Conservation (phyloP, 2,329 filamentous ascomycete genomes). For the Penicillium brasilianum region DNA sequence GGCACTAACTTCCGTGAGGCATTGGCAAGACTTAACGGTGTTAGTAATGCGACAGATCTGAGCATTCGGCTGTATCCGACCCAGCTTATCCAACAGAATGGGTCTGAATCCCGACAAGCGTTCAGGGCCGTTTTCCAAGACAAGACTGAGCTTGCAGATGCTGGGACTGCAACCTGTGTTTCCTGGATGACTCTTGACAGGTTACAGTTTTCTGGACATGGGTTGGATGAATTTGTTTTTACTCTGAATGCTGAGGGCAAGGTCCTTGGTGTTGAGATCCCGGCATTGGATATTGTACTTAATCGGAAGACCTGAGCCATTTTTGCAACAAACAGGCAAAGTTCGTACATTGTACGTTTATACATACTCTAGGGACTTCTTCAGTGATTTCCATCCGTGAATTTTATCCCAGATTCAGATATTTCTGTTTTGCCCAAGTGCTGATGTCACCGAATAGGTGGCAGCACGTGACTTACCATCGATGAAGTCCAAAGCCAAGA, state of each 20-base stretch:
- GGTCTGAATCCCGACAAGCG: slow-evolving; percentile 16
- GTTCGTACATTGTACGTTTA: neutral
- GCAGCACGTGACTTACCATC: slow-evolving; percentile 3
- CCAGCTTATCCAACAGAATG: slow-evolving; percentile 8
- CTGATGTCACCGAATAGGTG: neutral
- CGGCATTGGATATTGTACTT: slow-evolving; percentile 16
- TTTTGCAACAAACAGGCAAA: neutral
- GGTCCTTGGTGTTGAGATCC: slow-evolving; percentile 30
- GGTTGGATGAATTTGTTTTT: slow-evolving; percentile 36
- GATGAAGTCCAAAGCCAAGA: slow-evolving; percentile 11
- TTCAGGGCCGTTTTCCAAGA: slow-evolving; percentile 31
- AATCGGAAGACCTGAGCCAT: neutral
- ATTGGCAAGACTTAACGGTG: slow-evolving; percentile 9
- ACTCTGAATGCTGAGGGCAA: slow-evolving; percentile 24
- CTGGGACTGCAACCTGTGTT: slow-evolving; percentile 33
- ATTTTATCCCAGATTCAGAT: neutral
- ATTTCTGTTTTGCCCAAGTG: neutral
- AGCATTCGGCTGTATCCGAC: slow-evolving; percentile 28
- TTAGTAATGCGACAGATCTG: slow-evolving; percentile 15
- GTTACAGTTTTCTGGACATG: slow-evolving; percentile 23
- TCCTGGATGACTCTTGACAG: slow-evolving; percentile 35
- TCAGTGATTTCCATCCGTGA: neutral
- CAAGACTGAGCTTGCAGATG: slow-evolving; percentile 31
- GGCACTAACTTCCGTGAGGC: slow-evolving; percentile 25
- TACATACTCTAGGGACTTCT: neutral